Conservation (phyloP, 2,329 filamentous ascomycete genomes). For the Ophiostoma piceae region DNA sequence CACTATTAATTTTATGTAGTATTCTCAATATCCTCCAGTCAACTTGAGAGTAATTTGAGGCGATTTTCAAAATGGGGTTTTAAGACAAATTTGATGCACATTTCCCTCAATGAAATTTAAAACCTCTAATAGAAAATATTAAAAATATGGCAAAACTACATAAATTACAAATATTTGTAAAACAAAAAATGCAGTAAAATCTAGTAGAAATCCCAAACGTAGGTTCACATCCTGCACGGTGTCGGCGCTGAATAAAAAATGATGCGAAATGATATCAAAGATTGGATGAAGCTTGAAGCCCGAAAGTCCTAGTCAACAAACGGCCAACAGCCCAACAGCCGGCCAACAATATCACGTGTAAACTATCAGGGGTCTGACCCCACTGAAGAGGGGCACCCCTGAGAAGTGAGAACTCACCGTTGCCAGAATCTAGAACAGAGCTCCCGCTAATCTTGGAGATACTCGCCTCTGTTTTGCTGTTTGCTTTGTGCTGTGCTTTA, state of each 20-base stretch:
- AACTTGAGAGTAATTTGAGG: too few relatives aligned
- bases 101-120: too few relatives aligned
- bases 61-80: too few relatives aligned
- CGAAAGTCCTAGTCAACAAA: not conserved
- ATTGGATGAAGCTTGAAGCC: not conserved
- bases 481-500: not conserved
- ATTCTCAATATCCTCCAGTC: too few relatives aligned
- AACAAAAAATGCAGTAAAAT: too few relatives aligned
- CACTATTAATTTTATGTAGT: too few relatives aligned
- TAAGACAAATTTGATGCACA: too few relatives aligned
- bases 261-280: not conserved
- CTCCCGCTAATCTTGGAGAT: not conserved
- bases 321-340: too few relatives aligned
- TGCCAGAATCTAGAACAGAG: slow-evolving; percentile 5
- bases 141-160: too few relatives aligned
- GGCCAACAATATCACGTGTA: not conserved
- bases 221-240: not conserved
- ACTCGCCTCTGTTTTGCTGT: not conserved
- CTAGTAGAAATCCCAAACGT: too few relatives aligned
- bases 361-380: not conserved
- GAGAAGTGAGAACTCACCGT: not conserved
- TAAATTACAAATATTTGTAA: too few relatives aligned
- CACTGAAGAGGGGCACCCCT: slow-evolving; percentile 12
- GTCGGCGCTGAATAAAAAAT: not conserved
- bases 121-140: too few relatives aligned